Evolutionary conservation across 768 basidiomycete species (phyloP), one percentile per base, ranked within the genome.

Genomic region (Mycena sanguinolenta): DNA sequence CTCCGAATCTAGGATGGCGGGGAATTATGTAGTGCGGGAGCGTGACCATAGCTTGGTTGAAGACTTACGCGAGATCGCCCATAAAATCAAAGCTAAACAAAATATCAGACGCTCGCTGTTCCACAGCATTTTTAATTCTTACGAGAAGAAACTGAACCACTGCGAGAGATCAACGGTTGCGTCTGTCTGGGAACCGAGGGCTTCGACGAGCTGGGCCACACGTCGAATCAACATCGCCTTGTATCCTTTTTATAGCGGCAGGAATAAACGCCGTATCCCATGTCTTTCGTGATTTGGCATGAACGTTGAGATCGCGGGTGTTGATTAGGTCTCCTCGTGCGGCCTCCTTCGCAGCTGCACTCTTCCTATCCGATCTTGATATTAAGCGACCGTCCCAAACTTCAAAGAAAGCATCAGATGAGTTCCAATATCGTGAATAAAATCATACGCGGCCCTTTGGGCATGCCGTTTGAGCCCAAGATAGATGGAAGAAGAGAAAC

Each of bases 361-460:
- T 10, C 32, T 34, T 34, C n/a, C n/a, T n/a, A n/a, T n/a, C n/a
- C 32, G 32, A 4, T 34, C 32, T 34, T 34, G 32, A 4, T 34
- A 34, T 34, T 34, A 5, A 10, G 32, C 32, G 32, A 10, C 32
- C 32, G 10, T 34, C 32, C 32, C 32, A 34, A 34, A 34, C 32
- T 34, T 4, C 10, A 34, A 34, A 10, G 32, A 34, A 34, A 34
- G 32, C 10, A 34, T 34, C 50, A 52, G 25, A 16, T 25, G 23
- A 1, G 14, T 25, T 27, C 12, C 5, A 52, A 39, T 30, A 39
- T 44, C n/a, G 57, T 13, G 21, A 23, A 9, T 46, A 52, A 52
- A 63, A 77, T 82, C 58, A 16, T 73, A 83, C 82, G 63, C 0
- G 80, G 78, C 4, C 84, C 83, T 73, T 86, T 86, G 4, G 82